Conservation (phyloP, 805 yeast species). For the Ogataea trehalophila region DNA sequence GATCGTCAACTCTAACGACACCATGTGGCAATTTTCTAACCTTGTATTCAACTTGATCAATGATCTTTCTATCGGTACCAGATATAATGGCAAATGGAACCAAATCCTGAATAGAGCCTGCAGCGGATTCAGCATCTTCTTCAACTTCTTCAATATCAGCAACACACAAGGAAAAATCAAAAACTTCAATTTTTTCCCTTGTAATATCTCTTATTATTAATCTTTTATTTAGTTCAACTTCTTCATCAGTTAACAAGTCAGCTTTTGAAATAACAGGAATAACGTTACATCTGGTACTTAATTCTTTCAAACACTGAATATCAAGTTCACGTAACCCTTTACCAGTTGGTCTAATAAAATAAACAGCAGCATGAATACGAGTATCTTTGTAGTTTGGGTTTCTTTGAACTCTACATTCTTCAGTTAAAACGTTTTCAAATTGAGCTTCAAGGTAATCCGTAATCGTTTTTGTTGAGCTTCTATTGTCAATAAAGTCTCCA, state of each 20-base stretch:
- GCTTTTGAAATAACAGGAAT: slow-evolving; percentile 81
- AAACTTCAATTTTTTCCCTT: slow-evolving; percentile 20
- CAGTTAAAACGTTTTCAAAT: slow-evolving; percentile 65
- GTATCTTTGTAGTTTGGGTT: slow-evolving; percentile 45
- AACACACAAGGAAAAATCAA: slow-evolving; percentile 28
- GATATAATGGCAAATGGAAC: slow-evolving; percentile 92
- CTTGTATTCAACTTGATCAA: slow-evolving; percentile 66
- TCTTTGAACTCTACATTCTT: slow-evolving; percentile 58
- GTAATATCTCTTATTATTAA: slow-evolving; percentile 40
- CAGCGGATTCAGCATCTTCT: slow-evolving; percentile 12
- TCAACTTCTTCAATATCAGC: slow-evolving; percentile 25
- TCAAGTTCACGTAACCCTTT: slow-evolving; percentile 64
- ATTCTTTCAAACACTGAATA: slow-evolving; percentile 60
- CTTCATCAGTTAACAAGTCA: slow-evolving; percentile 61
- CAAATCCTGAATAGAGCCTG: slow-evolving; percentile 19
- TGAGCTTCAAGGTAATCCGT: slow-evolving; percentile 73
- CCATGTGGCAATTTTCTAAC: slow-evolving; percentile 90
- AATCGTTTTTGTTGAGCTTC: slow-evolving; percentile 52
- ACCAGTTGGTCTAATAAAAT: slow-evolving; percentile 72
- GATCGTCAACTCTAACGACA: slow-evolving; percentile 75
- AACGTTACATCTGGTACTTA: slow-evolving; percentile 66
- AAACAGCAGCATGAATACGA: slow-evolving; percentile 81
- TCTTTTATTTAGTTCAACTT: slow-evolving; percentile 38
- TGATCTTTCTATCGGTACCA: slow-evolving; percentile 62
- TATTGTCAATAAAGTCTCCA: slow-evolving; percentile 66